Conservation (phyloP, 306 rosid species). For the Vigna hirtella region DNA sequence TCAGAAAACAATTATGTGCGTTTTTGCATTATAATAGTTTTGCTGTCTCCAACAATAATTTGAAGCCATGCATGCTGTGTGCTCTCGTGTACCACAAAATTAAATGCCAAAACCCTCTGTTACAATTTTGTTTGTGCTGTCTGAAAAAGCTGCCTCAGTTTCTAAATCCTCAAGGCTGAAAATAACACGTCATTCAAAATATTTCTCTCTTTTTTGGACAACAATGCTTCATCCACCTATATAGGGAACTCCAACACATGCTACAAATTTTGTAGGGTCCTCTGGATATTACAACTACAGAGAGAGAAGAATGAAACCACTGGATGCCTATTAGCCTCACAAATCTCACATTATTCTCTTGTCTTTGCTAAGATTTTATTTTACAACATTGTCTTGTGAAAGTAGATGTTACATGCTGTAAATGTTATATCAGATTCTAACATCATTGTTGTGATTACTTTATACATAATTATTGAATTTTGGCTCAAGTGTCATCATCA, state of each 20-base stretch:
- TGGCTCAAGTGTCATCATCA: conserved; percentile 14
- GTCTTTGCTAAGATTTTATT: conserved; percentile 46
- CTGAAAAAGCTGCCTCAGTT: conserved; percentile 51
- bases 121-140: conserved; percentile 54
- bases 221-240: conserved; percentile 1
- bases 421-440: neutral
- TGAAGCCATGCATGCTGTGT: conserved; percentile 5
- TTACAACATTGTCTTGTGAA: no score
- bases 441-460: neutral
- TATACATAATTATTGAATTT: neutral
- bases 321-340: conserved; percentile 23
- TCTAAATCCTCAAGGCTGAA: conserved; percentile 32
- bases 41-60: conserved; percentile 33
- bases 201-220: conserved; percentile 18
- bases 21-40: conserved; percentile 18
- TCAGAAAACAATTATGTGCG: neutral
- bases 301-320: neutral
- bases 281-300: conserved; percentile 31
- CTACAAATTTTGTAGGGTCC: conserved; percentile 36
- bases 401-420: no score
- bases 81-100: conserved; percentile 30
- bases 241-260: conserved; percentile 42
- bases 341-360: conserved; percentile 10
- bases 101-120: conserved; percentile 36
- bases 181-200: conserved; percentile 25